Evolutionary conservation across 2,329 filamentous ascomycete genomes (phyloP).

Genomic region (Fusarium zealandicum): DNA sequence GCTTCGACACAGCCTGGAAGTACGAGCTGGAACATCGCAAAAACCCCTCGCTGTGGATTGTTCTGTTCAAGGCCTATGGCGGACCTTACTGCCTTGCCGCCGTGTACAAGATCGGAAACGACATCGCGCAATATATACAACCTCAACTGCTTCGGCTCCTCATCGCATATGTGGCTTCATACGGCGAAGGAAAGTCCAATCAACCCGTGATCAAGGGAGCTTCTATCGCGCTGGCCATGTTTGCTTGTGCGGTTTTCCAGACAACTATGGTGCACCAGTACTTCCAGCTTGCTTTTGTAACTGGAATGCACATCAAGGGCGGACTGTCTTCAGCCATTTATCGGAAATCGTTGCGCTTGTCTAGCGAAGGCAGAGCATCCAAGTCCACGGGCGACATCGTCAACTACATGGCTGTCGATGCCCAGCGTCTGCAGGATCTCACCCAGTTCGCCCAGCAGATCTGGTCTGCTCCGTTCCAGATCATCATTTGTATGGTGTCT

Average conservation of each 20-base stretch:
- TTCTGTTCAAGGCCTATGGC: constrained; percentile 83
- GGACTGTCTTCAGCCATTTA: constrained; percentile 91
- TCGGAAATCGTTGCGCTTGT: constrained; percentile 85
- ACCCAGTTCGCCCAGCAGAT: constrained; percentile 95
- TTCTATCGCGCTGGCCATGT: constrained; percentile 91
- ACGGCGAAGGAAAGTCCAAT: constrained; percentile 64
- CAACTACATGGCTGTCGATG: constrained; percentile 99
- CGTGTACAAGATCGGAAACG: constrained; percentile 88
- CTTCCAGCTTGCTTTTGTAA: constrained; percentile 93
- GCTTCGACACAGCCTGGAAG: constrained; percentile 79
- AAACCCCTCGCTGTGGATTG: constrained; percentile 77
- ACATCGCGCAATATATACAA: constrained; percentile 85
- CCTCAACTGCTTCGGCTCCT: constrained; percentile 87
- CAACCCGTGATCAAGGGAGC: constrained; percentile 85
- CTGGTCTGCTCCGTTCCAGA: constrained; percentile 98
- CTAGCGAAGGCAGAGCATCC: constrained; percentile 86
- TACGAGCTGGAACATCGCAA: constrained; percentile 75
- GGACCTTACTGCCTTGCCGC: constrained; percentile 82
- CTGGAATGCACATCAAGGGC: constrained; percentile 95
- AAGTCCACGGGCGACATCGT: constrained; percentile 98
- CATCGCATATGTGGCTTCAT: constrained; percentile 85
- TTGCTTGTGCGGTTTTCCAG: constrained; percentile 82
- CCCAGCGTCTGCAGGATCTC: constrained; percentile 91
- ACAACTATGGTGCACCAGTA: constrained; percentile 95
- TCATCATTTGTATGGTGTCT: constrained; percentile 92